Evolutionary conservation across 202 grass and related monocot genomes (phyloP).

Genomic region (Carex arenaria): DNA sequence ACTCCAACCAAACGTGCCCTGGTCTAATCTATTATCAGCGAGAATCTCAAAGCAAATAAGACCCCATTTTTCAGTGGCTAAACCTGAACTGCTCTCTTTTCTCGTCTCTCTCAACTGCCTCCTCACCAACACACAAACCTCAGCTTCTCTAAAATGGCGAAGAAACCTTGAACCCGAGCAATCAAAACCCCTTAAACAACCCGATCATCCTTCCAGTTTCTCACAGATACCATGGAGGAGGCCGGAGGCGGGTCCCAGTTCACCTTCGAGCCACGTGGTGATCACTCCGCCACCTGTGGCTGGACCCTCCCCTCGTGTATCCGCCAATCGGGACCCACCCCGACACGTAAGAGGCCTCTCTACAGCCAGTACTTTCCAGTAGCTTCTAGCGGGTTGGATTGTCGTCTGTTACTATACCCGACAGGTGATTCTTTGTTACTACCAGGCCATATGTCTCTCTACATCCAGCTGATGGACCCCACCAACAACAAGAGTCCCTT

Average conservation of each 20-base stretch:
- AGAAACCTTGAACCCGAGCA: constrained; percentile 26
- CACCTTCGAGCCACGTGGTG: constrained; percentile 55
- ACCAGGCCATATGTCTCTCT: constrained; percentile 84
- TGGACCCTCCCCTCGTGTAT: constrained; percentile 81
- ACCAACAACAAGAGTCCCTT: constrained; percentile 61
- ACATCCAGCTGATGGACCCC: constrained; percentile 95
- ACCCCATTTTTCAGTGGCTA: neutral
- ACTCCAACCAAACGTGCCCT: too few relatives aligned
- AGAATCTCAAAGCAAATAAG: constrained; percentile 7
- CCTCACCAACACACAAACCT: constrained; percentile 25
- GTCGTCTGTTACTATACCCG: constrained; percentile 87
- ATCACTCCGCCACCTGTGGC: constrained; percentile 69
- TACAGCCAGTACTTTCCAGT: constrained; percentile 96
- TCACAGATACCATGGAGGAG: neutral
- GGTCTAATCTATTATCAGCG: neutral
- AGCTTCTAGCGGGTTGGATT: constrained; percentile 63
- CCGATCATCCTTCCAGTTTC: neutral
- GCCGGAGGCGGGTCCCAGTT: constrained; percentile 29
- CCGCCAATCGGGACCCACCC: constrained; percentile 17
- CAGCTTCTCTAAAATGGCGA: constrained; percentile 11
- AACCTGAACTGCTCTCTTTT: neutral
- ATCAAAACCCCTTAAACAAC: constrained; percentile 24
- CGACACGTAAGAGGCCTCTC: constrained; percentile 53
- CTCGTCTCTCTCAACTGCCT: neutral
- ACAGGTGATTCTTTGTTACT: constrained; percentile 74